phyloP scores from a whole-genome alignment of 2,329 filamentous ascomycete genomes.

The Alternaria sp. region DNA sequence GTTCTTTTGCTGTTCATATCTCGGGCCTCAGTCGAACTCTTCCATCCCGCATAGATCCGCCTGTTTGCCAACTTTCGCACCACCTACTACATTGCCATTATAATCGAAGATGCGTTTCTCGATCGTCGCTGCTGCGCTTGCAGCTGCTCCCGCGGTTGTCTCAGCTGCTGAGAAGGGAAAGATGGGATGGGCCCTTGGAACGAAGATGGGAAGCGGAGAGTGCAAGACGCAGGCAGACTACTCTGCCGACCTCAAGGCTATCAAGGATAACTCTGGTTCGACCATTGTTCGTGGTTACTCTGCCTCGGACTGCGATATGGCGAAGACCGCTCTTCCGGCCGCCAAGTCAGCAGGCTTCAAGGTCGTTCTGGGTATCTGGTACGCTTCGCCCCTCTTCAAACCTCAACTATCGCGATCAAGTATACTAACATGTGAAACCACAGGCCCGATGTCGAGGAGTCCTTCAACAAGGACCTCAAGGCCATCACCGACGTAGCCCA shows the following conservation, averaged over 20 bases:
- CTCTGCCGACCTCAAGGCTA: constrained; percentile 67
- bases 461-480: constrained; percentile 65
- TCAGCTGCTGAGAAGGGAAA: constrained; percentile 57
- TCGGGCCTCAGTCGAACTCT: background rate
- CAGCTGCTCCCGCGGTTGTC: constrained; percentile 55
- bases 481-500: constrained; percentile 60
- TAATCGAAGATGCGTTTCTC: constrained; percentile 45
- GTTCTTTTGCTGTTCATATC: constrained; percentile 14
- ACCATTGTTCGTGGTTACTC: constrained; percentile 71
- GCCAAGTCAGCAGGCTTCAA: constrained; percentile 69
- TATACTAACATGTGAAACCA: background rate
- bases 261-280: constrained; percentile 58
- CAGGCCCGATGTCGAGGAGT: constrained; percentile 68
- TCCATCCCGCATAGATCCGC: background rate
- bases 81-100: background rate
- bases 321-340: constrained; percentile 67
- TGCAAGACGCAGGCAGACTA: constrained; percentile 71
- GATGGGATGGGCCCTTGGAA: constrained; percentile 71
- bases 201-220: constrained; percentile 62
- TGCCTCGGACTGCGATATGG: constrained; percentile 69
- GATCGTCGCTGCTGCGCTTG: constrained; percentile 39
- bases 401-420: background rate
- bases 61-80: background rate
- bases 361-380: constrained; percentile 75
- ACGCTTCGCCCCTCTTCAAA: constrained; percentile 26